A percentile compares a stretch with the other conserved stretches of the same genome.
Conservation (phyloP, 2,329 filamentous ascomycete genomes). For the Phaeosphaeriaceae sp. region DNA sequence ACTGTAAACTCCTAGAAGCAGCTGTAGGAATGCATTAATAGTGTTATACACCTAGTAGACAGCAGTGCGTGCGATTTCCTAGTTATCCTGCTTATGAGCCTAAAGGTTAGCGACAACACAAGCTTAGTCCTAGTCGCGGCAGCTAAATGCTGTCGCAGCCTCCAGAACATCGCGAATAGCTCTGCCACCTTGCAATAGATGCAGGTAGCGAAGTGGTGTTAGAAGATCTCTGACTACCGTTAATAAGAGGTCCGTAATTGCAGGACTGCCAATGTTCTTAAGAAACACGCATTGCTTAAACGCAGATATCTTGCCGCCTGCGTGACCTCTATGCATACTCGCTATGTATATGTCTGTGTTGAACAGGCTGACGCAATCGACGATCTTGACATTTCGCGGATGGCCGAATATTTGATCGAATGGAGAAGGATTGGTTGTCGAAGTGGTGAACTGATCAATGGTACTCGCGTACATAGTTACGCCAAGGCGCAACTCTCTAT, state of each 20-base stretch:
- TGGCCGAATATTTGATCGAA: slow-evolving; percentile 40
- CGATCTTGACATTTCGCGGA: slow-evolving; percentile 40
- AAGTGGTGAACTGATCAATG: slow-evolving; percentile 16
- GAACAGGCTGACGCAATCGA: slow-evolving; percentile 62
- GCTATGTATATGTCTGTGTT: slow-evolving; percentile 68
- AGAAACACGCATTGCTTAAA: slow-evolving; percentile 72
- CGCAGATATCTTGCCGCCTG: slow-evolving; percentile 65
- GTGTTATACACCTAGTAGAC: slow-evolving; percentile 66
- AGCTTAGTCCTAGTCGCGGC: slow-evolving; percentile 69
- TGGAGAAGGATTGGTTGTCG: slow-evolving; percentile 12
- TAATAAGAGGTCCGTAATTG: slow-evolving; percentile 50
- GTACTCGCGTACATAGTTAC: slow-evolving; percentile 58
- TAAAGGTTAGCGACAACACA: slow-evolving; percentile 70
- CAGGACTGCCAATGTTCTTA: slow-evolving; percentile 51
- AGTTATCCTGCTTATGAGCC: slow-evolving; percentile 62
- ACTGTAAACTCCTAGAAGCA: slow-evolving; percentile 62
- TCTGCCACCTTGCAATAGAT: slow-evolving; percentile 68
- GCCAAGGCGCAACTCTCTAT: slow-evolving; percentile 57
- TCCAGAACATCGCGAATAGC: slow-evolving; percentile 54
- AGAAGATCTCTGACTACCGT: slow-evolving; percentile 59
- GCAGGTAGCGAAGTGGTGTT: slow-evolving; percentile 65
- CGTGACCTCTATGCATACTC: slow-evolving; percentile 65
- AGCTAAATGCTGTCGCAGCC: slow-evolving; percentile 65
- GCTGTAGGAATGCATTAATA: slow-evolving; percentile 55
- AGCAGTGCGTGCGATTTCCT: slow-evolving; percentile 46